Evolutionary conservation across 2,329 filamentous ascomycete species (phyloP).

Genomic region (Monosporascus sp.): DNA sequence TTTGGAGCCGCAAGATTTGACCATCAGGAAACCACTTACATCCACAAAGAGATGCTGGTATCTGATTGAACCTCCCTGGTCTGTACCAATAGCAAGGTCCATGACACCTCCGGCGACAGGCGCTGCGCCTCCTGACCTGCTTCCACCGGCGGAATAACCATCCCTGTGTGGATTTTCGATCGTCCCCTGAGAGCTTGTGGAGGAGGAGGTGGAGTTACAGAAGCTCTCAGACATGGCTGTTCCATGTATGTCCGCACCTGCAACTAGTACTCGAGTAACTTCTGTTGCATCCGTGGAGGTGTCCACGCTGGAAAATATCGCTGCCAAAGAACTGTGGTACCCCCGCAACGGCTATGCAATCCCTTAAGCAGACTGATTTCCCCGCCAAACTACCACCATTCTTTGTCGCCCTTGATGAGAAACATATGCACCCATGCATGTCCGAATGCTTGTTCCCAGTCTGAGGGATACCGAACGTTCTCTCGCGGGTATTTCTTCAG

Average conservation of each 20-base stretch:
- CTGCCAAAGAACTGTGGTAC: slow-evolving; percentile 50
- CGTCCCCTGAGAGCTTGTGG: slow-evolving; percentile 40
- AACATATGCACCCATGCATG: slow-evolving; percentile 49
- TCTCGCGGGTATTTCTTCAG: slow-evolving; percentile 39
- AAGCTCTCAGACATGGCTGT: slow-evolving; percentile 51
- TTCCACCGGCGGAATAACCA: slow-evolving; percentile 46
- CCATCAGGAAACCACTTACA: slow-evolving; percentile 11
- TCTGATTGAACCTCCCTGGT: slow-evolving; percentile 43
- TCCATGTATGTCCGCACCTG: slow-evolving; percentile 44
- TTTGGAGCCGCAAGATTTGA: not conserved
- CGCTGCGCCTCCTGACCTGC: slow-evolving; percentile 42
- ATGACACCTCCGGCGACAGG: slow-evolving; percentile 39
- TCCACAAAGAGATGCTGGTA: slow-evolving; percentile 36
- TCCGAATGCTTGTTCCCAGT: slow-evolving; percentile 39
- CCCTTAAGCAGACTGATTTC: slow-evolving; percentile 47
- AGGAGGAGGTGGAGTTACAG: slow-evolving; percentile 43
- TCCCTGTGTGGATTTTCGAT: slow-evolving; percentile 40
- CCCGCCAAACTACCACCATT: slow-evolving; percentile 26
- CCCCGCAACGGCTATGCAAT: slow-evolving; percentile 49
- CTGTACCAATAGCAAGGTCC: slow-evolving; percentile 43
- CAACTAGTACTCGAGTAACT: slow-evolving; percentile 44
- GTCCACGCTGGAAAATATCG: slow-evolving; percentile 45
- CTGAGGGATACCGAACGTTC: slow-evolving; percentile 34
- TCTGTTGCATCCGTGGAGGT: slow-evolving; percentile 47
- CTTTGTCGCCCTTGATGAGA: slow-evolving; percentile 32